phyloP scores from a whole-genome alignment of 2,329 filamentous ascomycete genomes.

The Cercospora sesami region DNA sequence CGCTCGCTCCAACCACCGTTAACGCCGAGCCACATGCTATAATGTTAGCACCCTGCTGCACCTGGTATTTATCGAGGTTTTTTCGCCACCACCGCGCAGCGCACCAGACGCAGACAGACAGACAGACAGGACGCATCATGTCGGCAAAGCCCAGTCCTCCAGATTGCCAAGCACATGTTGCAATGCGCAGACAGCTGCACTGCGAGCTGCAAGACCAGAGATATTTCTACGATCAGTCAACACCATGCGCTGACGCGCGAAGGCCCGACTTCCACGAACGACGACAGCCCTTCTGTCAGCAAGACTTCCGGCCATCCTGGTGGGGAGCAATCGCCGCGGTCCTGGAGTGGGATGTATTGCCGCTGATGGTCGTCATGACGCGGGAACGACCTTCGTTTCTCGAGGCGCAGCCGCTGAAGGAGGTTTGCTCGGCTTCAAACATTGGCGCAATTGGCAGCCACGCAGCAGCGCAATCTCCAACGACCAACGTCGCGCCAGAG shows the following conservation, averaged over 20 bases:
- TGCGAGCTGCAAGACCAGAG: not conserved
- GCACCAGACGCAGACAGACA: not conserved
- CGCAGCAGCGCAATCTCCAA: not conserved
- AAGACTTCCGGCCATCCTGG: constrained; percentile 9
- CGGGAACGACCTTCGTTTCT: not conserved
- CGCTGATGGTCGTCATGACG: constrained; percentile 1
- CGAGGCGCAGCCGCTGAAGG: not conserved
- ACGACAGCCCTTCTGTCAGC: not conserved
- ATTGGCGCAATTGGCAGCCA: not conserved
- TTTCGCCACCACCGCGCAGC: not conserved
- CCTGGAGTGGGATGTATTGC: constrained; percentile 4
- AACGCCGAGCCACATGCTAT: not conserved
- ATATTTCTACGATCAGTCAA: not conserved
- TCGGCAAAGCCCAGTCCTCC: not conserved
- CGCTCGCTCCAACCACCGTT: not conserved
- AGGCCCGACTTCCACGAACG: not conserved
- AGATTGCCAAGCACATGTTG: not conserved
- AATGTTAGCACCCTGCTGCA: not conserved
- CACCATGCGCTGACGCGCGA: not conserved
- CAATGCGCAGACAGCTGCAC: not conserved
- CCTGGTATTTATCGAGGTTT: not conserved
- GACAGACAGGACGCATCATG: not conserved
- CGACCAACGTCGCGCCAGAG: not conserved
- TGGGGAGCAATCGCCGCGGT: constrained; percentile 5
- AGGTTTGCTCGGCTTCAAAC: not conserved